These are phyloP conservation scores for Ogataea polymorpha DNA, from an alignment of 805 yeast species.

Conservation along the genomic window DNA sequence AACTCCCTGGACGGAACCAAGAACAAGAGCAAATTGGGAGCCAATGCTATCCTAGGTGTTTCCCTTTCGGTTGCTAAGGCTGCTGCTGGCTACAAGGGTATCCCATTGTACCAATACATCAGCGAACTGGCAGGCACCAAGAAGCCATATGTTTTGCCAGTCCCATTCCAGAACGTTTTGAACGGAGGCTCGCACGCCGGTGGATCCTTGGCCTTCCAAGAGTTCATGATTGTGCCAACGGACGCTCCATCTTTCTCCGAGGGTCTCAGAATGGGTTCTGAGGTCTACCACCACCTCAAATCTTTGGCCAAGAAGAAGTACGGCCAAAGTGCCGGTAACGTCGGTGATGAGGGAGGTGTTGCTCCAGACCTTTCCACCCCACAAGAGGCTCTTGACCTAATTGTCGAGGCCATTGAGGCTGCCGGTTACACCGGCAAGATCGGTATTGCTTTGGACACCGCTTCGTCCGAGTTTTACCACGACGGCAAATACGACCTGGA, in stretches of 20 bases:
- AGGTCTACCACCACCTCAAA: constrained; percentile 97
- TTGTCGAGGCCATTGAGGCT: constrained; percentile 79
- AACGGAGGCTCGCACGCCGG: constrained; percentile 99
- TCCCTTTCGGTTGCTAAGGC: constrained; percentile 97
- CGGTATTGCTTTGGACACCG: constrained; percentile 91
- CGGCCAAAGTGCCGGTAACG: constrained; percentile 99
- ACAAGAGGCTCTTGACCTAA: constrained; percentile 95
- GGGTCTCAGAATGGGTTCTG: constrained; percentile 95
- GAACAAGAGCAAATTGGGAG: constrained; percentile 97
- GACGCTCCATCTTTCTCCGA: constrained; percentile 89
- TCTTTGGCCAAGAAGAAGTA: constrained; percentile 87
- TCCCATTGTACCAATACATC: constrained; percentile 91
- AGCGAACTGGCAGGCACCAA: constrained; percentile 75
- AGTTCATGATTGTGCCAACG: constrained; percentile 97
- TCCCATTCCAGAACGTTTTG: constrained; percentile 97
- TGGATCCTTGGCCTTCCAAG: constrained; percentile 98
- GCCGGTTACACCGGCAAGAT: constrained; percentile 97
- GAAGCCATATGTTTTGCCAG: constrained; percentile 91
- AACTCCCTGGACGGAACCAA: constrained; percentile 90
- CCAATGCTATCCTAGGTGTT: constrained; percentile 97
- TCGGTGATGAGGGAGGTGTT: constrained; percentile 99
- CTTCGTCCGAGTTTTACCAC: constrained; percentile 96
- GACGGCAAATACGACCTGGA: constrained; percentile 97
- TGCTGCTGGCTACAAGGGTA: constrained; percentile 93
- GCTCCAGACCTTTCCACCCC: constrained; percentile 97